Conservation (phyloP, 164 flowering plant genomes). For the Saururus chinensis region DNA sequence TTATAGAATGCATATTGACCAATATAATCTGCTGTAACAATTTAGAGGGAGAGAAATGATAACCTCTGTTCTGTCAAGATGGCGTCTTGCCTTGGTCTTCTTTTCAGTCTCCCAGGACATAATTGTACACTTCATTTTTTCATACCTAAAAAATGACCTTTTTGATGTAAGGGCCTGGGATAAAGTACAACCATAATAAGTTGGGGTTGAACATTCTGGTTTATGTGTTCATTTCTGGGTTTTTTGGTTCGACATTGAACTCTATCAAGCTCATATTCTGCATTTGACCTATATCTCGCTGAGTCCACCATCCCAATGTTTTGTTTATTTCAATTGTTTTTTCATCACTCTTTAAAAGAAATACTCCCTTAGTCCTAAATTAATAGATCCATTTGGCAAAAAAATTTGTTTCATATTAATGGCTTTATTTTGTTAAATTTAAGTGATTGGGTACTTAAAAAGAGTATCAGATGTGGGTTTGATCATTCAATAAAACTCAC, state of each 20-base stretch:
- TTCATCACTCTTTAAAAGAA: too few relatives aligned
- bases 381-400: too few relatives aligned
- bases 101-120: constrained; percentile 57
- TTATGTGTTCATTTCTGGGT: neutral
- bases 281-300: neutral
- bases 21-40: neutral
- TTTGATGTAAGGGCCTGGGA: neutral
- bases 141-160: constrained; percentile 31
- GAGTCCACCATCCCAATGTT: neutral
- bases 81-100: constrained; percentile 37
- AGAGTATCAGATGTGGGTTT: too few relatives aligned
- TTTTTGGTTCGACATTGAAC: neutral
- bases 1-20: too few relatives aligned
- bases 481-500: too few relatives aligned
- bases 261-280: too few relatives aligned
- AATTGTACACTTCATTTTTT: constrained; percentile 33
- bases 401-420: too few relatives aligned
- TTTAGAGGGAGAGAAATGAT: neutral
- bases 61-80: constrained; percentile 51
- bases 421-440: too few relatives aligned
- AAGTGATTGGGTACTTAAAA: too few relatives aligned
- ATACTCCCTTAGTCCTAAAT: too few relatives aligned
- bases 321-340: neutral
- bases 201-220: neutral
- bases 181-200: neutral